Percentiles rank a stretch among this genome's conserved stretches.
These are phyloP conservation scores for Pulveroboletus frians DNA, from an alignment of 768 basidiomycete species.

Conservation along the genomic window DNA sequence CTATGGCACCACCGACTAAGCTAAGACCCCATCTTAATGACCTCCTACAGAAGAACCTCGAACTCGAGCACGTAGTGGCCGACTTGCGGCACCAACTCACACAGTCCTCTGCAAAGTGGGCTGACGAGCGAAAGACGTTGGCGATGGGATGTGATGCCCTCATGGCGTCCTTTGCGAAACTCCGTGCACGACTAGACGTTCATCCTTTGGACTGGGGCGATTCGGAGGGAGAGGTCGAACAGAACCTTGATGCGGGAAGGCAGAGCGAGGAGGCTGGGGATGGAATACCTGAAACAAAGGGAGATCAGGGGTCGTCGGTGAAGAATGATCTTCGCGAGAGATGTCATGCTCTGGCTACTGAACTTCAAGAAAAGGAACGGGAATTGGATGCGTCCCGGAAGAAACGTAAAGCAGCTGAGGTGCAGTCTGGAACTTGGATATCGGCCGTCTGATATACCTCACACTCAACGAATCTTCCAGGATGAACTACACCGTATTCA, in stretches of 20 bases:
- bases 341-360: slow-evolving; percentile 13
- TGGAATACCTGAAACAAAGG: slow-evolving; percentile 3
- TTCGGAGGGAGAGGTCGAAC: slow-evolving; percentile 24
- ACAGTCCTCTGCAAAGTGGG: slow-evolving; percentile 27
- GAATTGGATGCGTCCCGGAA: slow-evolving; percentile 15
- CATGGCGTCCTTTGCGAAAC: slow-evolving; percentile 31
- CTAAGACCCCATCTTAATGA: slow-evolving; percentile 26
- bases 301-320: slow-evolving; percentile 5
- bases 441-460: slow-evolving; percentile 3
- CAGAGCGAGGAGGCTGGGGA: slow-evolving; percentile 16
- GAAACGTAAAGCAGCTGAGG: slow-evolving; percentile 16
- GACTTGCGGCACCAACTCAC: slow-evolving; percentile 27
- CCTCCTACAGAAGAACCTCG: slow-evolving; percentile 26
- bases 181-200: slow-evolving; percentile 21
- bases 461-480: slow-evolving; percentile 11
- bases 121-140: slow-evolving; percentile 24
- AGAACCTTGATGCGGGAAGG: slow-evolving; percentile 12
- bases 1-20: slow-evolving; percentile 24
- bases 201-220: slow-evolving; percentile 20
- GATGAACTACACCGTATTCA: slow-evolving; percentile 16
- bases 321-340: slow-evolving; percentile 8
- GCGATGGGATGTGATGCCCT: slow-evolving; percentile 20
- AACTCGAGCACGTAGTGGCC: slow-evolving; percentile 26
- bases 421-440: slow-evolving; percentile 7
- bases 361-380: slow-evolving; percentile 19